Evolutionary conservation across 2,329 filamentous ascomycete genomes (phyloP), one percentile per base, ranked within the genome.

Genomic region (Pseudogymnoascus sp.): DNA sequence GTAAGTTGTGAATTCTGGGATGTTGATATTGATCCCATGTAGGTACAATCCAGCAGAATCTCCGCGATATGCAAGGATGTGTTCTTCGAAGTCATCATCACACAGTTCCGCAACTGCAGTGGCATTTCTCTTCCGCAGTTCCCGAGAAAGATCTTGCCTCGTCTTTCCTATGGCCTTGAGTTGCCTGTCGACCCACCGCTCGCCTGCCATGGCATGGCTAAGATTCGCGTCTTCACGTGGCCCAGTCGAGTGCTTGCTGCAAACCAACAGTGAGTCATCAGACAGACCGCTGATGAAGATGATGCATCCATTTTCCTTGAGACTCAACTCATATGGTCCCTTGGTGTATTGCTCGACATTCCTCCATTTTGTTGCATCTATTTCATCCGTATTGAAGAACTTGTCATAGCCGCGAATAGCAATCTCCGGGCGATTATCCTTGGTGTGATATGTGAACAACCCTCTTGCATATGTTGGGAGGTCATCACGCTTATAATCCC

Each of bases 231-330:
- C 90, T 19, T 74, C 74, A n/a, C 92, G 82, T 21, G 83, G 77
- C 5, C 94, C 94, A 0, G 92, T 97, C 0, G 94, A 97, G 72
- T 99, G 94, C 71, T 99, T 99, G 79, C 92, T 97, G 81, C 92
- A 97, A n/a, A 99, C 92, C 6, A 99, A 78, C 8, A 99, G 77
- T 1, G 89, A 90, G 34, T 84, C 92, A 68, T 96, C 92, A 68
- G 95, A 89, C 19, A 99, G 78, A 12, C 92, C 94, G 13, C 91
- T 87, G 45, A 99, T 85, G 76, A 99, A 99, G 66, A 99, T 96
- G 73, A 99, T 99, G 73, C 94, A 99, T n/a, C 94, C 94, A 69
- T 99, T 99, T 74, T 99, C 94, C 75, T 99, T 99, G 58, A 97
- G 83, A 61, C 91, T 97, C 60, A 99, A 77, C 74, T 99, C 94